Conservation (phyloP, 352 stramenopile genomes). For the Peronospora belbahrii region DNA sequence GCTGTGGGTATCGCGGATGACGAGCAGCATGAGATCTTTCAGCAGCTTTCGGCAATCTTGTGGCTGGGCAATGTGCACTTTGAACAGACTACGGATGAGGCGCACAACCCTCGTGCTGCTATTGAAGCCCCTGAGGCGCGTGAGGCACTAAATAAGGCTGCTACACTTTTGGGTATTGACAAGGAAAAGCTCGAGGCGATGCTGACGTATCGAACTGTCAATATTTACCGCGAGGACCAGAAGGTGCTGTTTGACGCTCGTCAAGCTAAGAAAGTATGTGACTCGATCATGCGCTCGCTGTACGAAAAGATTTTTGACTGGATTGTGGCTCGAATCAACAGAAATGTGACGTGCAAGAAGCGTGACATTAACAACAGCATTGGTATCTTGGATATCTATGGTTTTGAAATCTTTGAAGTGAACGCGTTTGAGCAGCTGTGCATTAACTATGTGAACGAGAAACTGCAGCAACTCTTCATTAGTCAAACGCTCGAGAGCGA, state of each 20-base stretch:
- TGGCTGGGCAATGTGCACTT: conserved; percentile 84
- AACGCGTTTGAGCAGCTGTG: conserved; percentile 89
- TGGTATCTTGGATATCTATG: conserved; percentile 87
- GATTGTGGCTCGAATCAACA: conserved; percentile 84
- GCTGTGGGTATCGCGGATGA: conserved; percentile 64
- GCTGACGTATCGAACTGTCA: conserved; percentile 70
- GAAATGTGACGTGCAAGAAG: conserved; percentile 61
- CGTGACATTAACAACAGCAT: conserved; percentile 69
- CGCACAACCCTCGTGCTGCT: conserved; percentile 58
- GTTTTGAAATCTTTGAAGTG: conserved; percentile 86
- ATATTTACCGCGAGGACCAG: conserved; percentile 74
- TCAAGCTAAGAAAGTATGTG: conserved; percentile 73
- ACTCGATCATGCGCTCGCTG: conserved; percentile 80
- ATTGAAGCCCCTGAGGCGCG: conserved; percentile 52
- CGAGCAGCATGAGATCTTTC: conserved; percentile 66
- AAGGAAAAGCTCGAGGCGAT: conserved; percentile 55
- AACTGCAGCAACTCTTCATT: conserved; percentile 85
- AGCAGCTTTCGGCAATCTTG: conserved; percentile 72
- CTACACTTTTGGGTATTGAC: conserved; percentile 57
- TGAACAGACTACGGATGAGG: conserved; percentile 58
- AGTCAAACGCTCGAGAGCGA: conserved; percentile 72
- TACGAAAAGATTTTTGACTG: conserved; percentile 89
- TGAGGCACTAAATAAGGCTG: conserved; percentile 48
- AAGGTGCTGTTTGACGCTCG: conserved; percentile 66
- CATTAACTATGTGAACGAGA: conserved; percentile 89